Base-by-base conservation (phyloP, 2,329 filamentous ascomycete genomes). In the Exserohilum rostratum region DNA sequence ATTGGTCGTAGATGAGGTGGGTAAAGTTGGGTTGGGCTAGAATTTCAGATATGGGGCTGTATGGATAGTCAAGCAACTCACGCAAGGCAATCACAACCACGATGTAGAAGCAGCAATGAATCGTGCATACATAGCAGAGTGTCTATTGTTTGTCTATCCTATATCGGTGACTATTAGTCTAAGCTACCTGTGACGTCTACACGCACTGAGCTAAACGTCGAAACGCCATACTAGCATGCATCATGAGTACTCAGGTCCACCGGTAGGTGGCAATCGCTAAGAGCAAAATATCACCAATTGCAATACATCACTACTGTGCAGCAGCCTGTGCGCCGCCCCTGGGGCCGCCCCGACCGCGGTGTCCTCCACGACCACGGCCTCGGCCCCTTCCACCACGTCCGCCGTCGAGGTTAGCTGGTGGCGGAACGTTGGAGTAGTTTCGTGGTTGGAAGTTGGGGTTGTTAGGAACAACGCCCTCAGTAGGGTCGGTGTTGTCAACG, bases 401-500 rank as follows among this genome's bases (percentile, higher is more conserved):
- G 31, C 61, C 66, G 43, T 76, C 70, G 34, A 76, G 50, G 17
- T 58, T 72, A 15, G 72, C 62, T 5, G 75, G 75, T 6, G 75
- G 75, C 9, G 75, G 71, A 2, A 75, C 73, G 40, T 64, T 71
- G 13, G 63, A 71, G 61, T 77, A 77, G 54, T 67, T 70, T 46
- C 83, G 81, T 4, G 83, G 82, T 25, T 78, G 76, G 74, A 87
- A 87, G 46, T 79, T 77, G 1, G 81, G 82, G 66, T 85, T 86
- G 64, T 82, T 79, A 50, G 77, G 70, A 13, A 85, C 67, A 2
- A 87, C 75, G n/a, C 82, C 83, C 25, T 80, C 79, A 6, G 77
- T 72, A 3, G 82, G 80, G 61, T 85, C 80, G 45, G 71, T 76
- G 59, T 79, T 81, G 63, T 86, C 79, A 5, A 77, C 70, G 9